Conservation (phyloP, 768 basidiomycete genomes). For the Fomitopsis pulvina region DNA sequence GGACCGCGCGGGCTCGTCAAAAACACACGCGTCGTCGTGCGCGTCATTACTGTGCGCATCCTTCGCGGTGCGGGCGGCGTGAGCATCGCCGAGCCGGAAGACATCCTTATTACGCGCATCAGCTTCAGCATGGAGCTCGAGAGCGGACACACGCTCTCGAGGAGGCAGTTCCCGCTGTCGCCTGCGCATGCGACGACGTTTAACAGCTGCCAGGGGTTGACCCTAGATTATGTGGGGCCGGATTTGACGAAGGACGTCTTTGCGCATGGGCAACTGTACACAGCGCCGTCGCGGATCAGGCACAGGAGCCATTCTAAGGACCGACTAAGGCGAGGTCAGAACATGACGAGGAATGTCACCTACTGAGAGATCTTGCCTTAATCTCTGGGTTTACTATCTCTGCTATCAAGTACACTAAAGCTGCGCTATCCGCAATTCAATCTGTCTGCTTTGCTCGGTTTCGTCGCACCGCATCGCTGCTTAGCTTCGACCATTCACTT, state of each 20-base stretch:
- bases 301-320: constrained; percentile 21
- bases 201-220: constrained; percentile 36
- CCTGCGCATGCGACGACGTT: constrained; percentile 37
- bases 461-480: no score
- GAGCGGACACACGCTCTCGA: constrained; percentile 25
- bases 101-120: constrained; percentile 23
- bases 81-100: constrained; percentile 15
- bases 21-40: constrained; percentile 31
- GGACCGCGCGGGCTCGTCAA: constrained; percentile 33
- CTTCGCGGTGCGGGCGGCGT: constrained; percentile 14
- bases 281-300: constrained; percentile 24
- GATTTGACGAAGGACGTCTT: constrained; percentile 33
- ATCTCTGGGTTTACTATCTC: background rate
- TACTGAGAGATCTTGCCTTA: constrained; percentile 22
- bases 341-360: constrained; percentile 21
- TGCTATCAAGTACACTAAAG: background rate
- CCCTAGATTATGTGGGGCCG: constrained; percentile 29
- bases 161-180: constrained; percentile 31
- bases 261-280: constrained; percentile 30
- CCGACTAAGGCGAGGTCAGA: constrained; percentile 13
- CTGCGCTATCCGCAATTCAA: background rate
- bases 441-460: background rate
- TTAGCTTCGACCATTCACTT: no score
- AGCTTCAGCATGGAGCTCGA: constrained; percentile 17
- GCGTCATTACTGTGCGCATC: constrained; percentile 19